Conservation (phyloP, 257 asterid species). For the Ilex aquifolium region DNA sequence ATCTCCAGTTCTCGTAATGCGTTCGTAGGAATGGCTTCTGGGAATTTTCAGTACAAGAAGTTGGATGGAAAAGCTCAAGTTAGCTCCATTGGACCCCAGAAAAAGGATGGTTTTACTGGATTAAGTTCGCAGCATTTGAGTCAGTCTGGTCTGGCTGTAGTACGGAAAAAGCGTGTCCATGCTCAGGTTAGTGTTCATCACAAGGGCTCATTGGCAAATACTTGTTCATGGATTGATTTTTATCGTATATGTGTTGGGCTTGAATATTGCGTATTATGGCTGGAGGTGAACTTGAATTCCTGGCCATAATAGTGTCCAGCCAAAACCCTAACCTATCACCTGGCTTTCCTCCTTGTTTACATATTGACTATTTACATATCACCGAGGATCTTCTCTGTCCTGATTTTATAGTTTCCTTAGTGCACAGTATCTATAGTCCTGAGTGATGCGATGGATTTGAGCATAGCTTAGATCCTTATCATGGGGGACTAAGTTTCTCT, state of each 20-base stretch:
- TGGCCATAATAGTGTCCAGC: no score
- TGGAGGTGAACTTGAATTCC: no score
- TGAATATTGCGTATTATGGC: no score
- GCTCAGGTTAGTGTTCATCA: constrained; percentile 53
- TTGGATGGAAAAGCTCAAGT: constrained; percentile 39
- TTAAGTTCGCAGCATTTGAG: constrained; percentile 49
- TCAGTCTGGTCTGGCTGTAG: constrained; percentile 61
- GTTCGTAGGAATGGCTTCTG: constrained; percentile 39
- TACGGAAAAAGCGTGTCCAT: constrained; percentile 67
- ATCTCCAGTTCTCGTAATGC: constrained; percentile 44
- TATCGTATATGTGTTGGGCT: no score
- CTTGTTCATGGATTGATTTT: constrained; percentile 7
- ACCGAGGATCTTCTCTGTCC: no score
- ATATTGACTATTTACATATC: no score
- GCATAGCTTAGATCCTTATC: not conserved
- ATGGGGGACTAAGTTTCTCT: not conserved
- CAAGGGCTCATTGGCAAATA: constrained; percentile 5
- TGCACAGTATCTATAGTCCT: no score
- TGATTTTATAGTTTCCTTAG: no score
- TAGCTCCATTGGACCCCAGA: constrained; percentile 30
- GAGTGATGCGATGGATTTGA: no score
- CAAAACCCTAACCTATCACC: no score
- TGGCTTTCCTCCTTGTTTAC: no score
- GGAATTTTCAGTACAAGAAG: constrained; percentile 37
- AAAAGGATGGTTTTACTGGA: constrained; percentile 45